Conservation (phyloP, 352 stramenopile genomes). For the Pythium biforme region DNA sequence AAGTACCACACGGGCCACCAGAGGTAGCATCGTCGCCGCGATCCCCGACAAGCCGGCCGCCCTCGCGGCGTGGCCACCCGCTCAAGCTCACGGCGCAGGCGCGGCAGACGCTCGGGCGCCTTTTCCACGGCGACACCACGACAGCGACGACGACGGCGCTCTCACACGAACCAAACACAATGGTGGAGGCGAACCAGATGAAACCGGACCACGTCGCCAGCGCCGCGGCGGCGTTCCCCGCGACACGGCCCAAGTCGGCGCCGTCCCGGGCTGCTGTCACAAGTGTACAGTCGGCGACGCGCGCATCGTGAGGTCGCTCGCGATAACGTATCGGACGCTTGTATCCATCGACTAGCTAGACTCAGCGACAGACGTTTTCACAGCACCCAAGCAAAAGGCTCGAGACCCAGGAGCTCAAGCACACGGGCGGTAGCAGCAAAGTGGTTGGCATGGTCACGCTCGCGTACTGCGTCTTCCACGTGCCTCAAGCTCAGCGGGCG, state of each 20-base stretch:
- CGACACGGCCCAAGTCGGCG: slow-evolving; percentile 22
- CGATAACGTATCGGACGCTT: too few species aligned
- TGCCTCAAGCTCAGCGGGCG: too few species aligned
- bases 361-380: too few species aligned
- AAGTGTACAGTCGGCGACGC: neutral
- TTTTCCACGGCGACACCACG: slow-evolving; percentile 20
- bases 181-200: neutral
- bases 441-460: too few species aligned
- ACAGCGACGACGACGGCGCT: too few species aligned
- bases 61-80: neutral
- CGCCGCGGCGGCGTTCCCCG: slow-evolving; percentile 13
- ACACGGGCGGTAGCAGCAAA: too few species aligned
- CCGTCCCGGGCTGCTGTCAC: slow-evolving; percentile 3
- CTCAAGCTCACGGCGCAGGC: slow-evolving; percentile 21
- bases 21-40: neutral
- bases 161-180: neutral
- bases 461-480: too few species aligned
- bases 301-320: slow-evolving; percentile 7
- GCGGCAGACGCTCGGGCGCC: slow-evolving; percentile 18
- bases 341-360: too few species aligned
- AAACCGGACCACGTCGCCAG: neutral
- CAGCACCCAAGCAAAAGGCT: too few species aligned
- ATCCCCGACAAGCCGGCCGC: neutral
- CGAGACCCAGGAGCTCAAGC: too few species aligned
- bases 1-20: slow-evolving; percentile 10